Evolutionary conservation across 2,329 filamentous ascomycete species (phyloP).

Genomic region (Aspergillus luchuensis): DNA sequence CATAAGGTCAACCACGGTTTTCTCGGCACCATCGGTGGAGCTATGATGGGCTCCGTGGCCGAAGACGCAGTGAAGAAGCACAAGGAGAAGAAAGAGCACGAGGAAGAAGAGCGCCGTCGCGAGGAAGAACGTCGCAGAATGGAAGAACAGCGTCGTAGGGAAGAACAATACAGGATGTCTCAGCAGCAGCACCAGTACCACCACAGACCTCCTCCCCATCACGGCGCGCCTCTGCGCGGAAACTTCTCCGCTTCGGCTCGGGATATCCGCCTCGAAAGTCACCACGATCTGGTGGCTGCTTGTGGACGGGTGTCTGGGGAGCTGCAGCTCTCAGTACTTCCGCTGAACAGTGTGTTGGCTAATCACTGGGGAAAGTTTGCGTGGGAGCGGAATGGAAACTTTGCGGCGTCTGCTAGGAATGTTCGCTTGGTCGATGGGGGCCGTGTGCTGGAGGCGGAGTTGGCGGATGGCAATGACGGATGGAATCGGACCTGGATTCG

Average conservation of each 20-base stretch:
- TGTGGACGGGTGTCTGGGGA: slow-evolving; percentile 36
- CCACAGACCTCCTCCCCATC: background rate
- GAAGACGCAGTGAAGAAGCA: slow-evolving; percentile 49
- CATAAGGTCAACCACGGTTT: slow-evolving; percentile 50
- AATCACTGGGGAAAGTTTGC: slow-evolving; percentile 40
- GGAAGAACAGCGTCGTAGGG: slow-evolving; percentile 2
- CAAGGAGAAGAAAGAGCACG: slow-evolving; percentile 28
- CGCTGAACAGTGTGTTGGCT: slow-evolving; percentile 41
- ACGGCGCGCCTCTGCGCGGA: slow-evolving; percentile 22
- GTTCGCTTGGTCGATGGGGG: slow-evolving; percentile 35
- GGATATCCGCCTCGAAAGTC: slow-evolving; percentile 38
- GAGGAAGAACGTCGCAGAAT: slow-evolving; percentile 10
- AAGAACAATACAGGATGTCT: background rate
- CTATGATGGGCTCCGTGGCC: slow-evolving; percentile 47
- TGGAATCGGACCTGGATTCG: slow-evolving; percentile 35
- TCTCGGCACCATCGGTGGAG: slow-evolving; percentile 49
- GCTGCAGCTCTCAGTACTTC: slow-evolving; percentile 34
- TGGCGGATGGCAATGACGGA: slow-evolving; percentile 37
- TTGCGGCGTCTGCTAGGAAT: slow-evolving; percentile 35
- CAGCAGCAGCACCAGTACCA: background rate
- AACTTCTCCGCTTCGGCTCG: slow-evolving; percentile 41
- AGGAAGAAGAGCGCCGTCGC: slow-evolving; percentile 15
- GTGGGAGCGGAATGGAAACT: slow-evolving; percentile 42
- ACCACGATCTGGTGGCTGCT: slow-evolving; percentile 41
- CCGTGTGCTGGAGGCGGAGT: slow-evolving; percentile 36